Conservation (phyloP, 2,329 filamentous ascomycete species). For the Bertia moriformis region DNA sequence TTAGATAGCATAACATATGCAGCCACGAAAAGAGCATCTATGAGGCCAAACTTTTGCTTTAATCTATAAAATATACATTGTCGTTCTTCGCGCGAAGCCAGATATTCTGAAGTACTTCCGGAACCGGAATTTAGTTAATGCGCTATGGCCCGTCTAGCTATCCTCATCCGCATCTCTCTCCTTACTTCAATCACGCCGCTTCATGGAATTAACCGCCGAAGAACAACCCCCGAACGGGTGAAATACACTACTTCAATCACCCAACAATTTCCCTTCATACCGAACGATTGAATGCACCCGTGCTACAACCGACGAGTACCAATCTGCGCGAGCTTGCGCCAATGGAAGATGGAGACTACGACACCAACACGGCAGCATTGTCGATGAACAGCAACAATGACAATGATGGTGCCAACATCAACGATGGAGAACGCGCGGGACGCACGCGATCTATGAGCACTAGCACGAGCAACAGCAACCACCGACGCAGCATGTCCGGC, state of each 20-base stretch:
- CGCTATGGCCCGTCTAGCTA: too few relatives aligned
- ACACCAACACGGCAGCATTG: background rate
- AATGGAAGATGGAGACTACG: background rate
- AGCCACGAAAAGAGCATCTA: too few relatives aligned
- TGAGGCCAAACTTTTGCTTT: too few relatives aligned
- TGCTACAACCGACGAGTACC: background rate
- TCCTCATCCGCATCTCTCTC: too few relatives aligned
- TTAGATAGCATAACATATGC: too few relatives aligned
- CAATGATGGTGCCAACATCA: background rate
- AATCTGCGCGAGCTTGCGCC: background rate
- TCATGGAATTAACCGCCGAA: background rate
- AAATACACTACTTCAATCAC: too few relatives aligned
- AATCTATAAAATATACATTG: too few relatives aligned
- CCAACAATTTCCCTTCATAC: too few relatives aligned
- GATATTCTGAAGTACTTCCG: too few relatives aligned
- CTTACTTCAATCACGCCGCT: too few relatives aligned
- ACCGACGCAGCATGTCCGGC: background rate
- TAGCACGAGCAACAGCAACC: background rate
- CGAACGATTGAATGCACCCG: background rate
- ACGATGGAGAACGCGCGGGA: background rate
- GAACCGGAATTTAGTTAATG: too few relatives aligned
- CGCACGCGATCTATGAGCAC: background rate
- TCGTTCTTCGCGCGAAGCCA: too few relatives aligned
- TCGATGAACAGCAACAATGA: background rate
- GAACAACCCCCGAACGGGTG: background rate